Conservation (phyloP, 352 stramenopile species). For the Blastocystis sp. region DNA sequence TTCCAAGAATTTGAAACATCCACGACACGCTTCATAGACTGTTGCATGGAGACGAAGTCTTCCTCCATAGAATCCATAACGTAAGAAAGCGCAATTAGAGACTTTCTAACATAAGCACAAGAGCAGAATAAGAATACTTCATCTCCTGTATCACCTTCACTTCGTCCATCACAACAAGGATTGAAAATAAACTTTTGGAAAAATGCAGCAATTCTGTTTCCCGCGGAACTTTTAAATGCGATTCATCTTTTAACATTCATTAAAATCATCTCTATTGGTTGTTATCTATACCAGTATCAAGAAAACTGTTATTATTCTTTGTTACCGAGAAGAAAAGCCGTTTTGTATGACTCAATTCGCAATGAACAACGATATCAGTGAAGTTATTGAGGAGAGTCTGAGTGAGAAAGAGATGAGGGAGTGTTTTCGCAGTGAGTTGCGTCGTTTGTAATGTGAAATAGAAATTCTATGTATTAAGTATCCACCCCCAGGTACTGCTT, state of each 20-base stretch:
- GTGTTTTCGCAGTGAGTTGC: neutral
- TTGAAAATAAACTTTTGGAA: neutral
- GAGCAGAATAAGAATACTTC: neutral
- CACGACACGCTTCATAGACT: neutral
- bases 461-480: neutral
- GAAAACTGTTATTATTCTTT: too few species aligned
- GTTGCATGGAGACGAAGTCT: neutral
- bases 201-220: neutral
- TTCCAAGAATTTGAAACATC: conserved; percentile 7
- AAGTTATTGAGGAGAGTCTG: neutral
- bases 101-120: neutral
- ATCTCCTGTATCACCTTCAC: neutral
- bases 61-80: conserved; percentile 37
- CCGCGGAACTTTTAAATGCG: neutral
- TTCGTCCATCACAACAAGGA: neutral
- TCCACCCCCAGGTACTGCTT: neutral
- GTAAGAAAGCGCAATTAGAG: neutral
- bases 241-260: neutral
- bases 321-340: too few species aligned
- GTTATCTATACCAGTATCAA: too few species aligned
- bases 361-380: neutral
- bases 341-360: neutral
- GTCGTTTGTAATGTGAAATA: neutral
- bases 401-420: conserved; percentile 14
- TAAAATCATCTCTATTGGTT: too few species aligned